Evolutionary conservation across 2,329 filamentous ascomycete species (phyloP), one percentile per base, ranked within the genome.

Genomic region (Leptographium radiaticola): DNA sequence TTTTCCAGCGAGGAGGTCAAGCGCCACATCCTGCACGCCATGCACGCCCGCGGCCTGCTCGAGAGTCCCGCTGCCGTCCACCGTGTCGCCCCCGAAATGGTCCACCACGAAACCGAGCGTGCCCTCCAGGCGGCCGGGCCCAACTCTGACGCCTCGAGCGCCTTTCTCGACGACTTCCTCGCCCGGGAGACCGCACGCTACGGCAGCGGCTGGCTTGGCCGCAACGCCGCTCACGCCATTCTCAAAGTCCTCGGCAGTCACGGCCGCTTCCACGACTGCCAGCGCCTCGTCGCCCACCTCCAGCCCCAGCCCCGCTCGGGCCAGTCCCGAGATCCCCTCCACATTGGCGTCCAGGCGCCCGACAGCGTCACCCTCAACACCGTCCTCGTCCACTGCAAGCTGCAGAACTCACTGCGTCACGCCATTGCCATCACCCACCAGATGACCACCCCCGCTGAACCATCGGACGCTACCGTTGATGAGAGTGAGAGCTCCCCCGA

Each of bases 1-100:
- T 76, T 85, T 55, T 76, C 79, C 63, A 76, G 75, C 12, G 80
- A 83, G 61, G 73, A 78, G n/a, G 70, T 74, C 50, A 68, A 69
- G 51, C 68, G 70, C 30, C 71, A 73, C 58, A 64, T 75, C 34
- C 61, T 78, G 34, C 67, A 69, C 13, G 65, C 67, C 54, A 77
- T 79, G 74, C 66, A 72, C 53, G 62, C 68, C 39, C 65, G 69
- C 18, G 71, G 70, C 30, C 65, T 76, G 49, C 65, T 78, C 43
- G 61, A 67, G 9, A 65, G 69, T 30, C 63, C 64, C 0, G 59
- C 59, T 0, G 68, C 68, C 1, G 63, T 70, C 9, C 65, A 64
- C 9, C 62, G 62, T 11, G 64, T 77, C 30, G 71, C 73, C 4
- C 59, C 60, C 12, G 65, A 70, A 46, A 71, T 76, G 69, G 72